Percentiles rank a stretch among this genome's conserved stretches.
These are phyloP conservation scores for Ascomycota sp. DNA, from an alignment of 2,329 filamentous ascomycete genomes.

Conservation along the genomic window DNA sequence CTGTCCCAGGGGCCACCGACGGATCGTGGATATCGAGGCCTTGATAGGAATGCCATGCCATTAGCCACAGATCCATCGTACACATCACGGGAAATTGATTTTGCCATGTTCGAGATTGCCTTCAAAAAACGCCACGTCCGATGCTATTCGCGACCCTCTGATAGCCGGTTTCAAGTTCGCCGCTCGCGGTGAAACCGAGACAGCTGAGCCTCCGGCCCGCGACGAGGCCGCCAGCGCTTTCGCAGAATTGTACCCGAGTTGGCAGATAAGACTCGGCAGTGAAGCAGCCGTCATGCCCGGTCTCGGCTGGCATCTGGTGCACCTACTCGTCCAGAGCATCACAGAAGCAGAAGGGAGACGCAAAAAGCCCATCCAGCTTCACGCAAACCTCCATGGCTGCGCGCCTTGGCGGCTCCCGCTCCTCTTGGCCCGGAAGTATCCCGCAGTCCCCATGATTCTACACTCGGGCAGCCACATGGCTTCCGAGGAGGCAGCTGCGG, in stretches of 20 bases:
- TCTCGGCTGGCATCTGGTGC: conserved; percentile 51
- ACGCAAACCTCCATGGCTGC: conserved; percentile 68
- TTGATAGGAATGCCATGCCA: too few species aligned
- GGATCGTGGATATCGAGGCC: conserved; percentile 66
- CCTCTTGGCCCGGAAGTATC: conserved; percentile 50
- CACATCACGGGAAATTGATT: too few species aligned
- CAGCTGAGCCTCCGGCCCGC: conserved; percentile 40
- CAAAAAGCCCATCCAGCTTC: conserved; percentile 63
- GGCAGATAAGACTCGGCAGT: too few species aligned
- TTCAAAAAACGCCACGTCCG: conserved; percentile 26
- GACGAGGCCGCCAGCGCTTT: too few species aligned
- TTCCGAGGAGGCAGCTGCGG: conserved; percentile 58
- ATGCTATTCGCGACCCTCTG: conserved; percentile 39
- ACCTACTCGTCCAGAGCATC: too few species aligned
- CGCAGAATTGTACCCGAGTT: too few species aligned
- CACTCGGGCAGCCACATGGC: conserved; percentile 71
- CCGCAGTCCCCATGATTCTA: conserved; percentile 52
- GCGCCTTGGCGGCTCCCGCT: too few species aligned
- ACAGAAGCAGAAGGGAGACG: conserved; percentile 15
- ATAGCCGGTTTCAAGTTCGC: conserved; percentile 70
- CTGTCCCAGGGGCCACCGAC: conserved; percentile 40
- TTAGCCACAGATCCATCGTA: too few species aligned
- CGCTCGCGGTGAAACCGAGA: conserved; percentile 61
- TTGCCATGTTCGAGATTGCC: too few species aligned
- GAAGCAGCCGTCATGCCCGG: too few species aligned